Percentiles rank a stretch among this genome's conserved stretches.
Conservation (phyloP, 1,139 yeast genomes). For the Lodderomyces orthopsilosis region DNA sequence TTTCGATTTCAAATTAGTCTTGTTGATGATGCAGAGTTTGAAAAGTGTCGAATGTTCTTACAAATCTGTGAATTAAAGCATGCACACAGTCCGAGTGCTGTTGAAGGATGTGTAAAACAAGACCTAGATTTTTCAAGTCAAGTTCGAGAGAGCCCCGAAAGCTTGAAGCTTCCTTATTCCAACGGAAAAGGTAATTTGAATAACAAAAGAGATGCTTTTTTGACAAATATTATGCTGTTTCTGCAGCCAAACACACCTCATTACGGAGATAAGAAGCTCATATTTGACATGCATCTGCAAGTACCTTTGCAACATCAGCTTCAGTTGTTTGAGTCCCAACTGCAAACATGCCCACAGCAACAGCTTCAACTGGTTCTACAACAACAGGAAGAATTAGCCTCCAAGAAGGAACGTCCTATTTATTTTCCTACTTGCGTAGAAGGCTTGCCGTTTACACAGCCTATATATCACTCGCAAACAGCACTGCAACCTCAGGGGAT, state of each 20-base stretch:
- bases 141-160: background rate
- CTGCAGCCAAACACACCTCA: background rate
- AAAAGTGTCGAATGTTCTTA: constrained; percentile 13
- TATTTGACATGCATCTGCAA: background rate
- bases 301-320: background rate
- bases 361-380: too few species aligned
- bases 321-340: too few species aligned
- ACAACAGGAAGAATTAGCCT: too few species aligned
- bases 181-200: too few species aligned
- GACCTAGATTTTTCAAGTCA: background rate
- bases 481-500: background rate
- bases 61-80: background rate
- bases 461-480: background rate
- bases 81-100: background rate
- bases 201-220: too few species aligned
- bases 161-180: background rate
- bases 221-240: background rate
- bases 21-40: constrained; percentile 12
- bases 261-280: background rate
- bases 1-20: constrained; percentile 22
- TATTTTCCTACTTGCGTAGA: too few species aligned
- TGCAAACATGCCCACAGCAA: too few species aligned
- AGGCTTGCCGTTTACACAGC: background rate
- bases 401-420: too few species aligned
- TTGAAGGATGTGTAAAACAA: background rate